phyloP scores from a whole-genome alignment of 1,284 basidiomycete genomes.

The Schizophyllum commune region DNA sequence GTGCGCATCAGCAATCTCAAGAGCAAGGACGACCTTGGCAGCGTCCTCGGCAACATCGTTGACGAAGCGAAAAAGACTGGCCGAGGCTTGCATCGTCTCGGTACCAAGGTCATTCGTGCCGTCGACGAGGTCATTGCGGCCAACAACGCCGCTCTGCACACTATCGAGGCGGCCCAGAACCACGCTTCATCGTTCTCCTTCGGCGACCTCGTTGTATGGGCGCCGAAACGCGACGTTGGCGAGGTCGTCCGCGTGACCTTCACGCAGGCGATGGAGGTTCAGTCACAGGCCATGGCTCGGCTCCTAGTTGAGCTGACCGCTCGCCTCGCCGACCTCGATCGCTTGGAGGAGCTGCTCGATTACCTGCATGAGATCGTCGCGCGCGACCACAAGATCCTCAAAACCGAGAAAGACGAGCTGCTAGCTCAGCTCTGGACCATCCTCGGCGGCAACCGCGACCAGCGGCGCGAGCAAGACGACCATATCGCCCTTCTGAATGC shows the following conservation, averaged over 20 bases:
- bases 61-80: conserved; percentile 52
- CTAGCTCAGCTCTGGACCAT: conserved; percentile 61
- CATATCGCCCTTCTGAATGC: conserved; percentile 46
- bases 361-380: conserved; percentile 48
- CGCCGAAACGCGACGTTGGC: conserved; percentile 13
- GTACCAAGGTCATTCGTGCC: conserved; percentile 55
- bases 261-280: conserved; percentile 50
- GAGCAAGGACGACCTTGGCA: conserved; percentile 48
- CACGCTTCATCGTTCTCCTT: conserved; percentile 31
- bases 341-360: conserved; percentile 50
- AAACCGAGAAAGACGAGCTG: conserved; percentile 39
- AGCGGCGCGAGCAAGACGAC: conserved; percentile 37
- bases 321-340: conserved; percentile 44
- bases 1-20: conserved; percentile 53
- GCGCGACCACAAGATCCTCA: conserved; percentile 45
- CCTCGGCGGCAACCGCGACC: conserved; percentile 49
- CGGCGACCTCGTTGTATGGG: conserved; percentile 38
- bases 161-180: conserved; percentile 44
- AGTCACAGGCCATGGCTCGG: conserved; percentile 42
- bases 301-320: conserved; percentile 57
- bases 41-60: conserved; percentile 43
- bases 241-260: conserved; percentile 47
- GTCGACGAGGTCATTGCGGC: conserved; percentile 68
- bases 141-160: conserved; percentile 57
- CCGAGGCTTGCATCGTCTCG: conserved; percentile 47